Evolutionary conservation across 768 basidiomycete species (phyloP), one percentile per base, ranked within the genome.

Genomic region (Sarcodon sp.): DNA sequence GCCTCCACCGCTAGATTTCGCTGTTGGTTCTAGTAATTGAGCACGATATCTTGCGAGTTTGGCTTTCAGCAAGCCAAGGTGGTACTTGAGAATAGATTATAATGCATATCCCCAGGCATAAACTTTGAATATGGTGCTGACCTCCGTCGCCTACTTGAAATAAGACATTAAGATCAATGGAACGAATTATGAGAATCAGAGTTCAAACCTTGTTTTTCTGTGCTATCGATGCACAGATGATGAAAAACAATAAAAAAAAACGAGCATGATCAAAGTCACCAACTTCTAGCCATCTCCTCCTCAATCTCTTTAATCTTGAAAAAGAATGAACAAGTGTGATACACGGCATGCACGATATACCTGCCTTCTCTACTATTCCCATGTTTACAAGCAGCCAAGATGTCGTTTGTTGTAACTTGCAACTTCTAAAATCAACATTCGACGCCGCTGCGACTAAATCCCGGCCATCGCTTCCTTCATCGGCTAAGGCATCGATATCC

Each of bases 241-340:
- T 53, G 13, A 33, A 15, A 39, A 51, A 27, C 27, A 50, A 9
- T n/a, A 49, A 8, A 35, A 9, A 32, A 5, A 21, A 27, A 10
- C 37, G 16, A 37, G 10, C 47, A 50, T 9, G 21, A 39, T 7
- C 33, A 27, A 36, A 21, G 6, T 18, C 1, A 72, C 85, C 70
- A 63, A 90, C 91, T 97, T 66, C 91, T 77, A 54, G 88, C 83
- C 93, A 98, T 96, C 77, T 97, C 93, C 80, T 91, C 87, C 76
- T 97, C 89, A 53, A 94, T 94, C 64, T 87, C 90, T 64, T 91
- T 93, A 57, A 96, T 94, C 90, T 93, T 48, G 11, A 16, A 33
- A n/a, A 35, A 43, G n/a, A 27, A 33, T 50, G 35, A 21, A 12
- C 18, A 6, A n/a, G 7, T 35, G 35, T 33, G 18, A 27, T 11